Base-by-base conservation (phyloP, 352 stramenopile genomes). In the Phytopythium chamaehyphon region DNA sequence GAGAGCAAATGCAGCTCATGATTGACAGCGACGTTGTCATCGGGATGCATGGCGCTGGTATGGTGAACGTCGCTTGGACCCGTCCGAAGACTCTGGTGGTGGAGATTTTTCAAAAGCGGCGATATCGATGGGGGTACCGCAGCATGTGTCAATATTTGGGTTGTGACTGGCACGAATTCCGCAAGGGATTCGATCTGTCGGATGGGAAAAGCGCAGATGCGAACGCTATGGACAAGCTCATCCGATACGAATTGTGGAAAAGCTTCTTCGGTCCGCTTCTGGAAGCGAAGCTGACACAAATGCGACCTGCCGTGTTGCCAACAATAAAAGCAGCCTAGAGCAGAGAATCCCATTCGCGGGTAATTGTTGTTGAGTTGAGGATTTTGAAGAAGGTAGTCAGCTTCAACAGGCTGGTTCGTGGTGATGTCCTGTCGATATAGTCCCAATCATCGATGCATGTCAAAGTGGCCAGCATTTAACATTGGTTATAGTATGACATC, bases 41-140 rank as follows among this genome's bases (percentile, higher is more conserved):
- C 42, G 71, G 80, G 8, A 93, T 91, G 83, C 83, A 93, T 51
- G 83, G 83, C 40, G 83, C 83, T 18, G 83, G 83, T 18, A 72
- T 93, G 47, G 77, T 89, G 3, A 93, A 93, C 43, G 70, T 91
- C 0, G 18, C 86, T 0, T 93, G 80, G 75, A 55, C 76, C 12
- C 66, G 69, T 6, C 76, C 76, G 0, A 51, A 56, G 53, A 86
- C 75, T 19, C 62, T 65, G 6, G 59, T 93, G 10, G 19, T 93
- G 19, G 83, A 93, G 57, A 90, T 93, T 52, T 93, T 93, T 46
- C 83, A 77, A 0, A 69, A 68, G 26, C 6, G 62, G 10, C 62
- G 66, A 12, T 60, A 57, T 9, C 73, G 77, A 9, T 93, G 74
- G 73, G 83, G 83, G 6, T 90, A 87, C 50, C 76, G 80, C 16